Evolutionary conservation across 495 filamentous ascomycete species (phyloP).

Genomic region (Penicillium argentinense): DNA sequence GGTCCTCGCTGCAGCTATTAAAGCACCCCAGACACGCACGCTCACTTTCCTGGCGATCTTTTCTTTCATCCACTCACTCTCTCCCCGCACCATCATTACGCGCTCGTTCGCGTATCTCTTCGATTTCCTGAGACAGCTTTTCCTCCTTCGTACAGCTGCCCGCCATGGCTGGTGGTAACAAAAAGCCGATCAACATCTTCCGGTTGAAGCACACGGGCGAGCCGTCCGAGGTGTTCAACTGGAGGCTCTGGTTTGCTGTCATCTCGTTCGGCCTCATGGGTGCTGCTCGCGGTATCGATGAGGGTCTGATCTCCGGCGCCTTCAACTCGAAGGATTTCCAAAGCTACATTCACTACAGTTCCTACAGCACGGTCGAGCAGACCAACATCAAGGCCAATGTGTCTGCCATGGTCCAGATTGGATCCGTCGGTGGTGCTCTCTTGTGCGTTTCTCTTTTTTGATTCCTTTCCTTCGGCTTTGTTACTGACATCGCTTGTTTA

Average conservation of each 20-base stretch:
- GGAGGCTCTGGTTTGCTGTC: slow-evolving; percentile 65
- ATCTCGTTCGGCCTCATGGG: slow-evolving; percentile 68
- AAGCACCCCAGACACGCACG: neutral
- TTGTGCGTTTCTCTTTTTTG: slow-evolving; percentile 38
- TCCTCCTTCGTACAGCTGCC: neutral
- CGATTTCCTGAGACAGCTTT: neutral
- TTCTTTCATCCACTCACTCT: neutral
- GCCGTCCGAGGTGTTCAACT: slow-evolving; percentile 61
- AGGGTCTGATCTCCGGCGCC: slow-evolving; percentile 67
- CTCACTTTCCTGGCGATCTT: neutral
- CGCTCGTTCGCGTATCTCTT: no score
- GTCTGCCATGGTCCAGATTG: slow-evolving; percentile 71
- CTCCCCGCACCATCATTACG: neutral
- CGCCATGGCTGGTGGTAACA: slow-evolving; percentile 60
- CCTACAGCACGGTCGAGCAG: slow-evolving; percentile 51
- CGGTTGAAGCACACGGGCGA: slow-evolving; percentile 53
- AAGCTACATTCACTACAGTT: slow-evolving; percentile 53
- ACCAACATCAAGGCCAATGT: slow-evolving; percentile 69
- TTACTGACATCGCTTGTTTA: neutral
- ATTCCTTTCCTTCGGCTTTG: neutral
- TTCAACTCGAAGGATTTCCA: slow-evolving; percentile 66
- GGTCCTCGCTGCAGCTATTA: slow-evolving; percentile 16
- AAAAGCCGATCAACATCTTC: slow-evolving; percentile 69
- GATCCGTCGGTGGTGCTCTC: slow-evolving; percentile 62
- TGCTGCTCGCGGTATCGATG: slow-evolving; percentile 65